Conservation (phyloP, 2,329 filamentous ascomycete genomes). For the Akanthomyces muscarius region DNA sequence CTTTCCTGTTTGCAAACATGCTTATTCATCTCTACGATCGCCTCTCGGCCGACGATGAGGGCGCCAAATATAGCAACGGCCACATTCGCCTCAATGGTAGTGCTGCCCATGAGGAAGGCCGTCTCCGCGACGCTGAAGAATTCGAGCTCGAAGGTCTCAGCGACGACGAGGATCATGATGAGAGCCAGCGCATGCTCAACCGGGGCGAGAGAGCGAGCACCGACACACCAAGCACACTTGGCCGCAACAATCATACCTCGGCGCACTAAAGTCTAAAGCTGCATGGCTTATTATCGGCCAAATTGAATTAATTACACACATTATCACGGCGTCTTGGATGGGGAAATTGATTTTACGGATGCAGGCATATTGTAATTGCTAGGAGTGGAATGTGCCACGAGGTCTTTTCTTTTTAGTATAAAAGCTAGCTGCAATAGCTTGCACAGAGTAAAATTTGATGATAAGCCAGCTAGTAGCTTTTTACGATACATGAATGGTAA, state of each 20-base stretch:
- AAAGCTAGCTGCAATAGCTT: background rate
- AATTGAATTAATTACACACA: background rate
- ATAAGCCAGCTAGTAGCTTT: too few species aligned
- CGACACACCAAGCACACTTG: constrained; percentile 40
- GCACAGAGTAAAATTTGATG: too few species aligned
- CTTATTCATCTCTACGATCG: constrained; percentile 81
- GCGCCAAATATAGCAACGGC: constrained; percentile 37
- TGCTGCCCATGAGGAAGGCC: constrained; percentile 45
- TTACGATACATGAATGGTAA: too few species aligned
- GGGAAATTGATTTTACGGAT: background rate
- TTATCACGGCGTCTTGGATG: constrained; percentile 9
- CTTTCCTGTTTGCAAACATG: constrained; percentile 89
- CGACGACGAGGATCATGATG: constrained; percentile 78
- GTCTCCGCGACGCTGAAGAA: constrained; percentile 77
- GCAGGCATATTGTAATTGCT: background rate
- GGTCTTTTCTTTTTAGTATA: background rate
- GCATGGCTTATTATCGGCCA: background rate
- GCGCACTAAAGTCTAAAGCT: constrained; percentile 23
- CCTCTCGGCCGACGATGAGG: constrained; percentile 36
- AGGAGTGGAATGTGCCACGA: background rate
- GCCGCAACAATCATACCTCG: constrained; percentile 30
- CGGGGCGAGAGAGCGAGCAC: constrained; percentile 31
- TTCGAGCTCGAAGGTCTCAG: constrained; percentile 91
- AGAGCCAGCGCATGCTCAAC: constrained; percentile 37
- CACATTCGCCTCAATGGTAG: constrained; percentile 30